Evolutionary conservation across 2,329 filamentous ascomycete species (phyloP).

Genomic region (Alternaria solani): DNA sequence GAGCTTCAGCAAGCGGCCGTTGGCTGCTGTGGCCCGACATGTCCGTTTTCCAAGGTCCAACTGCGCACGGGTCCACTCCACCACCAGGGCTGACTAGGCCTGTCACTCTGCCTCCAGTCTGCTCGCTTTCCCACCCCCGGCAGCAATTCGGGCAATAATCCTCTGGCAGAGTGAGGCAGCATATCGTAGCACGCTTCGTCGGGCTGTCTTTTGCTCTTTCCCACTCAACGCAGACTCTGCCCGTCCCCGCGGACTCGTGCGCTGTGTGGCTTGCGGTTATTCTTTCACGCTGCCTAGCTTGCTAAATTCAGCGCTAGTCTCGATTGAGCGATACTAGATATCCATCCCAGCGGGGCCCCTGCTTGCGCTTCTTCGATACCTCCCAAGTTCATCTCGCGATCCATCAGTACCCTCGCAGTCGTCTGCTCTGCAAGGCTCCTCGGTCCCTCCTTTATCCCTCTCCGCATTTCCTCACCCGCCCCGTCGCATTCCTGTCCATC

Average conservation of each 20-base stretch:
- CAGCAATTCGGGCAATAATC: conserved; percentile 5
- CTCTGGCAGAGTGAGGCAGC: conserved; percentile 2
- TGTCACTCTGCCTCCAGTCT: conserved; percentile 3
- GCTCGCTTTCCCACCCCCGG: not conserved
- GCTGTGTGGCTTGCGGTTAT: conserved; percentile 1
- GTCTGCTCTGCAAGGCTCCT: conserved; percentile 2
- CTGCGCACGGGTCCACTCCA: not conserved
- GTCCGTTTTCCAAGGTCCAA: not conserved
- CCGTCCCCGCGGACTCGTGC: not conserved
- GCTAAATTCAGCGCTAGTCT: not conserved
- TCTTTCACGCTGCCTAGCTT: conserved; percentile 4
- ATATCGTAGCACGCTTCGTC: not conserved
- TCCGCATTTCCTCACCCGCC: conserved; percentile 12
- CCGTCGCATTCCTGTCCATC: conserved; percentile 19
- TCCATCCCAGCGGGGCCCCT: conserved; percentile 13
- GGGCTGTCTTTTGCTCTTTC: not conserved
- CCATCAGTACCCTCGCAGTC: conserved; percentile 1
- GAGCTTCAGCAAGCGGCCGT: conserved; percentile 1
- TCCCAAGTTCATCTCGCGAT: conserved; percentile 10
- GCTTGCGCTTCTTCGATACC: conserved; percentile 9
- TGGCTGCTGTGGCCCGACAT: not conserved
- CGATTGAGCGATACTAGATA: conserved; percentile 5
- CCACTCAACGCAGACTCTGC: not conserved
- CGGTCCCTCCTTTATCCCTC: conserved; percentile 6
- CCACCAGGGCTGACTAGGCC: not conserved